Conservation (phyloP, 1,284 basidiomycete genomes). For the Bjerkandera adusta region DNA sequence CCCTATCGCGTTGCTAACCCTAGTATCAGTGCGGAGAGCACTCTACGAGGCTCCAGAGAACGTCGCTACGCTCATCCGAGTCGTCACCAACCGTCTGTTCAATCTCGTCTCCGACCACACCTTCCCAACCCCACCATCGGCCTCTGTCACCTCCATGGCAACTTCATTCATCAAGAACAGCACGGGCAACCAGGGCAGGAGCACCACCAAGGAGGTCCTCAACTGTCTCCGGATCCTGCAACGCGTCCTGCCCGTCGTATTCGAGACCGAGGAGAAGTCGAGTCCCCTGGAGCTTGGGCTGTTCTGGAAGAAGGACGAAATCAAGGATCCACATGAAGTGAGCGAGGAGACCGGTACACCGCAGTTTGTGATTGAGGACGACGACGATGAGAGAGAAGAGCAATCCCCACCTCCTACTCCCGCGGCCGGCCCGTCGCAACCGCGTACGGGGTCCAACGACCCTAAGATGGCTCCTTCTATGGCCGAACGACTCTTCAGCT, state of each 20-base stretch:
- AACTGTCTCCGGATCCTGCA: slow-evolving; percentile 87
- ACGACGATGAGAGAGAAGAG: slow-evolving; percentile 59
- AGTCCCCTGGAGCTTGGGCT: slow-evolving; percentile 69
- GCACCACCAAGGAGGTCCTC: slow-evolving; percentile 79
- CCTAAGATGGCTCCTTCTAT: slow-evolving; percentile 66
- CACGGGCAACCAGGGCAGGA: slow-evolving; percentile 45
- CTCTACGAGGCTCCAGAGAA: slow-evolving; percentile 83
- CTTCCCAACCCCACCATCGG: slow-evolving; percentile 64
- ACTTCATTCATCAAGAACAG: slow-evolving; percentile 63
- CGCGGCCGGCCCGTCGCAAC: slow-evolving; percentile 13
- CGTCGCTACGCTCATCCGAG: slow-evolving; percentile 76
- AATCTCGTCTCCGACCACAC: slow-evolving; percentile 79
- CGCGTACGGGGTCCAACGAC: slow-evolving; percentile 28
- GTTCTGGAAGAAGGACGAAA: slow-evolving; percentile 61
- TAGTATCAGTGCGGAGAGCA: slow-evolving; percentile 67
- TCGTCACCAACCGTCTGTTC: slow-evolving; percentile 75
- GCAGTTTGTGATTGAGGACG: slow-evolving; percentile 84
- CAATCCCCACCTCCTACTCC: slow-evolving; percentile 18
- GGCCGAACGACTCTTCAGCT: slow-evolving; percentile 76
- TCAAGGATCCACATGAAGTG: slow-evolving; percentile 31
- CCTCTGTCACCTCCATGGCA: slow-evolving; percentile 64
- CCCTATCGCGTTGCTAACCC: background rate
- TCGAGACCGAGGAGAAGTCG: slow-evolving; percentile 76
- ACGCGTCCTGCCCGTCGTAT: slow-evolving; percentile 83
- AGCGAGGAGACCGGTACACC: slow-evolving; percentile 33